phyloP scores from a whole-genome alignment of 78 protist species.

The Monosiga brevicollis region DNA sequence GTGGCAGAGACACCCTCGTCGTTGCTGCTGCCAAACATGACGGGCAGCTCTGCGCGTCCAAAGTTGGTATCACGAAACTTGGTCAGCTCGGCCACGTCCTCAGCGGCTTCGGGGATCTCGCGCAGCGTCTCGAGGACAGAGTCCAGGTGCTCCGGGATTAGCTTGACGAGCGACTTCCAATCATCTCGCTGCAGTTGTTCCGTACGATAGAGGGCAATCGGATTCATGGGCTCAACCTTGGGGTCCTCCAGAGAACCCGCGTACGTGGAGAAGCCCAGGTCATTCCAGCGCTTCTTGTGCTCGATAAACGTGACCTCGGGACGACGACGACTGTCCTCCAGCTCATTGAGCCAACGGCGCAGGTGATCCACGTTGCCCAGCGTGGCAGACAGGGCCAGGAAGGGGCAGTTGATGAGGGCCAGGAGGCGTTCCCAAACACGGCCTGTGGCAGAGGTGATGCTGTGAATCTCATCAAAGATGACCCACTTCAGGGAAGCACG shows the following conservation, averaged over 20 bases:
- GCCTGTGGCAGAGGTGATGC: conserved; percentile 38
- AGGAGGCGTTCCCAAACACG: conserved; percentile 66
- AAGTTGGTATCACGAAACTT: too few relatives aligned
- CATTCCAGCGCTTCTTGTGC: conserved; percentile 38
- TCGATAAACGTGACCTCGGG: background rate
- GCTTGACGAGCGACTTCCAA: too few relatives aligned
- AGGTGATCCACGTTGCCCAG: conserved; percentile 60
- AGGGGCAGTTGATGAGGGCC: conserved; percentile 42
- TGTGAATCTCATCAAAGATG: conserved; percentile 84
- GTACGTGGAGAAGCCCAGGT: conserved; percentile 18
- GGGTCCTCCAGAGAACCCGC: background rate
- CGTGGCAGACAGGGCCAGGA: conserved; percentile 87
- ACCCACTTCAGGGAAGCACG: conserved; percentile 43
- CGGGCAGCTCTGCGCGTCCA: too few relatives aligned
- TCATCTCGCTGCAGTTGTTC: too few relatives aligned
- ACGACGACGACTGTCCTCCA: background rate
- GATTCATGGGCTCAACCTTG: background rate
- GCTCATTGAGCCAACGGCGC: conserved; percentile 34
- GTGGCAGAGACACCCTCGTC: too few relatives aligned
- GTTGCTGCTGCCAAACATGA: too few relatives aligned
- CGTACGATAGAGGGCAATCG: too few relatives aligned
- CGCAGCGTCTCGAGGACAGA: too few relatives aligned
- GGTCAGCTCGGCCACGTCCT: too few relatives aligned
- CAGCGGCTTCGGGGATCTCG: too few relatives aligned
- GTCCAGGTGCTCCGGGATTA: too few relatives aligned